Conservation (phyloP, 73 alveolate species). For the Paramecium sonneborni region DNA sequence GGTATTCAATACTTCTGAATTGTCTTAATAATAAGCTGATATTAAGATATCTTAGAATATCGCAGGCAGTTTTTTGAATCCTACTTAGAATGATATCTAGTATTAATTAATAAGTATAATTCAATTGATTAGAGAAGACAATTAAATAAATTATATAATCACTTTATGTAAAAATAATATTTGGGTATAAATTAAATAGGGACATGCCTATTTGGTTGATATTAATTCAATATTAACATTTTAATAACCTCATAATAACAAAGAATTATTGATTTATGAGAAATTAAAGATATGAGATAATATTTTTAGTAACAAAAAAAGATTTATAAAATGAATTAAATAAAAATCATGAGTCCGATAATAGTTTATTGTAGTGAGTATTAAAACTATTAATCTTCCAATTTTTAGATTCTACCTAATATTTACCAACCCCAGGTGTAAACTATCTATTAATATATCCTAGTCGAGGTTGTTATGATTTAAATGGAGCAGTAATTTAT, state of each 20-base stretch:
- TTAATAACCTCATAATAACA: background rate
- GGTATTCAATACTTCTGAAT: background rate
- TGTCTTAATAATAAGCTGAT: background rate
- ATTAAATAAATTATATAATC: background rate
- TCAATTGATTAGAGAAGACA: background rate
- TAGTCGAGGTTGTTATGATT: constrained; percentile 4
- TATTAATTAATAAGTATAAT: background rate
- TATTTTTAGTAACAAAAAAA: background rate
- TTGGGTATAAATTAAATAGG: background rate
- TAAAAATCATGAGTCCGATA: background rate
- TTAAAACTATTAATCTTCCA: constrained; percentile 41
- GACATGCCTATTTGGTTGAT: background rate
- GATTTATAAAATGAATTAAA: background rate
- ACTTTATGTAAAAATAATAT: background rate
- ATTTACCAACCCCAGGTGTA: constrained; percentile 47
- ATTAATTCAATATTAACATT: constrained; percentile 8
- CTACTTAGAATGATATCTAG: background rate
- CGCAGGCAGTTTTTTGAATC: background rate
- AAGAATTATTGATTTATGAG: constrained; percentile 26
- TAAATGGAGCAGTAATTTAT: background rate
- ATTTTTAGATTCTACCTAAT: background rate
- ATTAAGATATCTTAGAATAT: background rate
- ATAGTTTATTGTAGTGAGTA: constrained; percentile 27
- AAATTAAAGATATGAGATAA: background rate
- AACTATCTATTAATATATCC: background rate